Evolutionary conservation across 306 rosid genomes (phyloP).

Genomic region (Inga oerstediana): DNA sequence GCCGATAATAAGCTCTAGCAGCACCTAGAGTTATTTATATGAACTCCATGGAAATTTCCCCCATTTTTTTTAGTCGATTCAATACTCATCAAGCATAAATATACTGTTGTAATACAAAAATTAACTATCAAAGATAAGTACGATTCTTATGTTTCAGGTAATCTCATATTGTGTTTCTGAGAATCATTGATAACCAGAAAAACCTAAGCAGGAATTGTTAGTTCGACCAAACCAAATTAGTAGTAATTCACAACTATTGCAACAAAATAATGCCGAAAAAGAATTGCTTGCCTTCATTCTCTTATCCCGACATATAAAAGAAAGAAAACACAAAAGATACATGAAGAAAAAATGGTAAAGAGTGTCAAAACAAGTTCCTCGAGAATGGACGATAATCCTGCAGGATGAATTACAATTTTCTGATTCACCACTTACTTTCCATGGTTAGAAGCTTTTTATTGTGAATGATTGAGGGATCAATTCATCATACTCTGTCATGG

Average conservation of each 20-base stretch:
- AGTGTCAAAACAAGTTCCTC: constrained; percentile 51
- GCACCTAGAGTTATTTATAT: too few species aligned
- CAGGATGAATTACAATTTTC: constrained; percentile 52
- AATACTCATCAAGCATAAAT: too few species aligned
- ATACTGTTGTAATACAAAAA: too few species aligned
- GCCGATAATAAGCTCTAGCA: too few species aligned
- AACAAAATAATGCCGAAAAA: constrained; percentile 32
- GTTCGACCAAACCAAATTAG: constrained; percentile 69
- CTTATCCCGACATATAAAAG: constrained; percentile 65
- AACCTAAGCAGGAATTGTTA: constrained; percentile 45
- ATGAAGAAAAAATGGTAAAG: constrained; percentile 46
- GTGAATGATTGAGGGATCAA: constrained; percentile 96
- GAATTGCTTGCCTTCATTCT: constrained; percentile 71
- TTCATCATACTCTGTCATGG: constrained; percentile 92
- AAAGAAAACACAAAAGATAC: constrained; percentile 52
- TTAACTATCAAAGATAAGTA: background rate
- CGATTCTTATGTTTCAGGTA: background rate
- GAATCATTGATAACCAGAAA: constrained; percentile 19
- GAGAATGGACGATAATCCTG: constrained; percentile 61
- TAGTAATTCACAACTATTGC: constrained; percentile 60
- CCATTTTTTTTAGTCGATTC: too few species aligned
- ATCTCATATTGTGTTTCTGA: background rate
- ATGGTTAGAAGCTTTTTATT: constrained; percentile 84
- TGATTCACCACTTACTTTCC: constrained; percentile 46
- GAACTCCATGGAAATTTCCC: too few species aligned